Conservation (phyloP, 306 rosid species). For the Medicago truncatula region MtrunA17r5.0-ANR NC_053048.1:1727501-1728000, state of each 20-base stretch:
- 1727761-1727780: background rate
- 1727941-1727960: slow-evolving; percentile 58
- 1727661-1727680: slow-evolving; percentile 57
- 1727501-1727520: slow-evolving; percentile 68
- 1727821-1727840: background rate
- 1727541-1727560: slow-evolving; percentile 74
- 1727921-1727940: slow-evolving; percentile 64
- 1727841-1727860: too few species aligned
- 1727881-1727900: slow-evolving; percentile 37
- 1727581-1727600: slow-evolving; percentile 58
- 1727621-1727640: slow-evolving; percentile 46
- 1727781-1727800: background rate
- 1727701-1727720: slow-evolving; percentile 24
- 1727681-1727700: slow-evolving; percentile 56
- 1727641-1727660: background rate
- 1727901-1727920: slow-evolving; percentile 73
- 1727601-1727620: slow-evolving; percentile 44
- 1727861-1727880: background rate
- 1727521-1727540: slow-evolving; percentile 66
- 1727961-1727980: slow-evolving; percentile 56
- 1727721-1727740: background rate
- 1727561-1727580: slow-evolving; percentile 61
- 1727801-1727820: background rate
- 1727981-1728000: slow-evolving; percentile 70
- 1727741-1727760: background rate